Conservation (phyloP, 164 flowering plant species). For the Protea cynaroides region DNA sequence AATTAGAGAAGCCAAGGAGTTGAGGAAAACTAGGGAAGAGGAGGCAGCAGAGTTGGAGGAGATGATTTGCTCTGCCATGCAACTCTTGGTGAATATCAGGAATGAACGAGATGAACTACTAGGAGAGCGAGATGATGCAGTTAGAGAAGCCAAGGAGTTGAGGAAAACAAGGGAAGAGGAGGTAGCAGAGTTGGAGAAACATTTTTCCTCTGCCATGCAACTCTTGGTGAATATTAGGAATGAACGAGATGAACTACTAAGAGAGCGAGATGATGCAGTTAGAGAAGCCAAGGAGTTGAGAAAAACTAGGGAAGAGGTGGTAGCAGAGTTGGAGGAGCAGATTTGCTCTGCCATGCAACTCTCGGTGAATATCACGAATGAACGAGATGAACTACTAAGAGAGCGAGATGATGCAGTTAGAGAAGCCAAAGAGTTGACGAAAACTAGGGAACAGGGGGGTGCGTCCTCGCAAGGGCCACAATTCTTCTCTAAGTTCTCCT, state of each 20-base stretch:
- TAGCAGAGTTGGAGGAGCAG: constrained; percentile 53
- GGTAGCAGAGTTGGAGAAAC: constrained; percentile 49
- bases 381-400: constrained; percentile 50
- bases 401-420: constrained; percentile 58
- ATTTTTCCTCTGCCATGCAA: constrained; percentile 50
- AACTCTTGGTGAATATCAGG: constrained; percentile 39
- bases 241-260: constrained; percentile 53
- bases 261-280: constrained; percentile 58
- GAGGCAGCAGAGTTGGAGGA: constrained; percentile 44
- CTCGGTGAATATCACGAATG: constrained; percentile 36
- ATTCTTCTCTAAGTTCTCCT: constrained; percentile 52
- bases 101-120: constrained; percentile 54
- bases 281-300: constrained; percentile 54
- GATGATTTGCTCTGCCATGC: constrained; percentile 52
- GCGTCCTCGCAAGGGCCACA: constrained; percentile 23
- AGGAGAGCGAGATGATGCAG: constrained; percentile 55
- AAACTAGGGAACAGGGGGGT: constrained; percentile 21
- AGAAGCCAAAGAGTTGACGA: constrained; percentile 54
- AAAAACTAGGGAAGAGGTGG: no score
- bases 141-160: constrained; percentile 53
- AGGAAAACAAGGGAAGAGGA: no score
- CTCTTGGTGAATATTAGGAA: constrained; percentile 39
- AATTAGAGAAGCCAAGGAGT: constrained; percentile 53
- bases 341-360: constrained; percentile 51
- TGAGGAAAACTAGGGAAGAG: constrained; percentile 18